Percentiles rank a stretch among this genome's conserved stretches.
These are phyloP conservation scores for Carex arenaria DNA, from an alignment of 202 grass and related monocot genomes.

Conservation along the genomic window DNA sequence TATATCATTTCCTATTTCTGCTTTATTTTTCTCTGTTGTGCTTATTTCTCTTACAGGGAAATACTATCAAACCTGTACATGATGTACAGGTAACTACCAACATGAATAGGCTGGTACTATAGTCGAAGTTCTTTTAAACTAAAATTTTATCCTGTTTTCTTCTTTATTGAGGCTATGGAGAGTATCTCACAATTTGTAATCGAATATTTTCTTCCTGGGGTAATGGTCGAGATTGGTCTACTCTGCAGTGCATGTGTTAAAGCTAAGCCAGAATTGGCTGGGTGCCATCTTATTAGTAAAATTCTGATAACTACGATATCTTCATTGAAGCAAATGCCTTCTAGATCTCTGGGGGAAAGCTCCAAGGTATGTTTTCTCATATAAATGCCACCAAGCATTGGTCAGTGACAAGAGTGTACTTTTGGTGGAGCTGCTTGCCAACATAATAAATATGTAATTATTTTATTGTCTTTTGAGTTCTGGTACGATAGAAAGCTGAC, in stretches of 20 bases:
- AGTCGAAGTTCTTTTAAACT: background rate
- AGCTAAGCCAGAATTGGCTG: slow-evolving; percentile 33
- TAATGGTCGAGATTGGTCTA: slow-evolving; percentile 33
- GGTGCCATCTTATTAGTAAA: slow-evolving; percentile 30
- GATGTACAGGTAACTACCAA: background rate
- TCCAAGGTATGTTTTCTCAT: slow-evolving; percentile 27
- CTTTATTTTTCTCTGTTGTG: slow-evolving; percentile 6
- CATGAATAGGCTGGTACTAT: background rate
- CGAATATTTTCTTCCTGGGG: slow-evolving; percentile 40
- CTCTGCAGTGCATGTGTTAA: slow-evolving; percentile 35
- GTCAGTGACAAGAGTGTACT: background rate
- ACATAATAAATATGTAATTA: background rate
- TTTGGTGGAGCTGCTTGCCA: background rate
- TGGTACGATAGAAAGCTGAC: background rate
- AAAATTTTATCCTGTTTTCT: background rate
- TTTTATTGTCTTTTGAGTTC: slow-evolving; percentile 3
- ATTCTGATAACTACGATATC: slow-evolving; percentile 28
- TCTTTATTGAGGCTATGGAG: slow-evolving; percentile 29
- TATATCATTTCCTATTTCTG: background rate
- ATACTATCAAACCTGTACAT: background rate
- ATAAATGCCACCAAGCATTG: background rate
- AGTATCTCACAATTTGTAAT: slow-evolving; percentile 43
- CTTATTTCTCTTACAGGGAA: background rate
- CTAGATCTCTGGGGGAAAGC: slow-evolving; percentile 16
- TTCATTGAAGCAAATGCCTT: slow-evolving; percentile 28